Percentiles rank a stretch among this genome's conserved stretches.
phyloP scores from a whole-genome alignment of 2,329 filamentous ascomycete species.

The Nannizzia gypsea region DNA sequence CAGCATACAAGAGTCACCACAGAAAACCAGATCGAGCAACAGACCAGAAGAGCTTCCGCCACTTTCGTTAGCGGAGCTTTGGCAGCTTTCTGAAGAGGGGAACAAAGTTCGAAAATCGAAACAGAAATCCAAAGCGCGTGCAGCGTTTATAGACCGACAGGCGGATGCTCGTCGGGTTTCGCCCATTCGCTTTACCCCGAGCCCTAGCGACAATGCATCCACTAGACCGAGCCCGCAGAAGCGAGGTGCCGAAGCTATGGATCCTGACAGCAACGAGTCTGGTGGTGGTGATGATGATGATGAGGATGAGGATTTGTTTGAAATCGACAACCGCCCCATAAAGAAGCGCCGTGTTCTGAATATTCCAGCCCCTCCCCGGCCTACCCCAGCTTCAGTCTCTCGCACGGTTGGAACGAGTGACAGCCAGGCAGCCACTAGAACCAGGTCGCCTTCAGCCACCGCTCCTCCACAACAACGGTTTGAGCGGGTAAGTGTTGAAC shows the following conservation, averaged over 20 bases:
- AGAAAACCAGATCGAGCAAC: background rate
- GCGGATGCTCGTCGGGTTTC: constrained; percentile 24
- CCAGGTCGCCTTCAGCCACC: background rate
- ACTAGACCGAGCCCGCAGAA: constrained; percentile 2
- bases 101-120: background rate
- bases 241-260: constrained; percentile 8
- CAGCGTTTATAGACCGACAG: constrained; percentile 29
- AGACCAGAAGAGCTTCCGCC: background rate
- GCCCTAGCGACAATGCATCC: background rate
- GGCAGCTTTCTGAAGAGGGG: background rate
- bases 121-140: background rate
- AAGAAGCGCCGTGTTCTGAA: background rate
- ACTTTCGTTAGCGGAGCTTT: background rate
- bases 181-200: constrained; percentile 18
- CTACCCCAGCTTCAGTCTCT: background rate
- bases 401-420: background rate
- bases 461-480: background rate
- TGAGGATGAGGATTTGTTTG: constrained; percentile 20
- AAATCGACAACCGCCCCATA: constrained; percentile 23
- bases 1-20: background rate
- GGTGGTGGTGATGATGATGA: constrained; percentile 6
- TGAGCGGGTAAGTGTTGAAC: background rate
- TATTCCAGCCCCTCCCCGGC: background rate
- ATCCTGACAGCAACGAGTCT: background rate
- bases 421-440: background rate